A percentile compares a stretch with the other conserved stretches of the same genome.
These are phyloP conservation scores for Pouteria glomerata DNA, from an alignment of 148 eudicot genomes.

Conservation along the genomic window DNA sequence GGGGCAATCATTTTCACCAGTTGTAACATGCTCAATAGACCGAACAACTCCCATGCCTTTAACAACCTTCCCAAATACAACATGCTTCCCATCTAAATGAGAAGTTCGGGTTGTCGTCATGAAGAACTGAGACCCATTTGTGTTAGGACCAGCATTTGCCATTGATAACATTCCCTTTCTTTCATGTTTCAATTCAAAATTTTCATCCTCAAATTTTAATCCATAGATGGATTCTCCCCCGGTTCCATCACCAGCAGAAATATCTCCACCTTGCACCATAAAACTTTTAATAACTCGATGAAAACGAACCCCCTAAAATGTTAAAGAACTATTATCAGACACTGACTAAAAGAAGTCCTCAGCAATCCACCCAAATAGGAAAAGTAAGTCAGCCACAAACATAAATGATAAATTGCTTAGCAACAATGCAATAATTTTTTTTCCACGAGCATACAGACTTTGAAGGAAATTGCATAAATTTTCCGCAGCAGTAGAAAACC, in stretches of 20 bases:
- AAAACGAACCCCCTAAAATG: slow-evolving; percentile 54
- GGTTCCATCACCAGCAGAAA: slow-evolving; percentile 78
- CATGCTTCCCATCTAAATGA: no score
- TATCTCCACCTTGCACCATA: slow-evolving; percentile 88
- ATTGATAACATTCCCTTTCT: slow-evolving; percentile 93
- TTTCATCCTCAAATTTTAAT: slow-evolving; percentile 75
- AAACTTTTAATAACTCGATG: slow-evolving; percentile 79
- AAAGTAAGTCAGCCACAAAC: neutral
- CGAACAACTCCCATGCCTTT: slow-evolving; percentile 95
- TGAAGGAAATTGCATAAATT: neutral
- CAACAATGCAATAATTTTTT: neutral
- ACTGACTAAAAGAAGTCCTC: neutral
- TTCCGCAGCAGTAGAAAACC: neutral
- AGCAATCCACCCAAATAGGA: neutral
- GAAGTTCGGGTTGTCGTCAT: slow-evolving; percentile 77
- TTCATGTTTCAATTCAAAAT: slow-evolving; percentile 79
- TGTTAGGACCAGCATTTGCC: no score
- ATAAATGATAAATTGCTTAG: neutral
- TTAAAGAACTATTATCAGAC: neutral
- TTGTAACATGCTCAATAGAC: slow-evolving; percentile 62
- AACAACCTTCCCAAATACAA: slow-evolving; percentile 75
- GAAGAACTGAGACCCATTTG: no score
- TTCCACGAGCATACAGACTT: neutral
- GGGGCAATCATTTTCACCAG: slow-evolving; percentile 45
- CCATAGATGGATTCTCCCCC: slow-evolving; percentile 97